Evolutionary conservation across 2,329 filamentous ascomycete species (phyloP), one percentile per base, ranked within the genome.

Genomic region (Kalmusia sp.): DNA sequence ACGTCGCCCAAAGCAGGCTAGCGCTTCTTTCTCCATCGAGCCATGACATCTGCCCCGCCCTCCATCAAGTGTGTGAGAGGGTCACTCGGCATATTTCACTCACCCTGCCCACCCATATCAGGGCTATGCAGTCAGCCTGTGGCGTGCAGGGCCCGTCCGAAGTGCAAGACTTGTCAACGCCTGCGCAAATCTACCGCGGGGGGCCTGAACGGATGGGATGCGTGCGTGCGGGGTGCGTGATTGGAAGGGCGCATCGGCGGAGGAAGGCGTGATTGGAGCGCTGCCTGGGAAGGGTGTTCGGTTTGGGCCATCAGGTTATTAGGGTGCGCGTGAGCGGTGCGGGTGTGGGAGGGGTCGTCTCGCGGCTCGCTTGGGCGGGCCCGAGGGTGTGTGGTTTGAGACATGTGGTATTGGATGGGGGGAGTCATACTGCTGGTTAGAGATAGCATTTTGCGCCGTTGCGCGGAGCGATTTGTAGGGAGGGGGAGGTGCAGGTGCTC

Each of bases 291-390:
- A 22, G n/a, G n/a, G 30, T 28, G 15, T 25, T 27, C 19, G 14
- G 28, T 39, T 17, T 30, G 27, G 38, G 27, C 48, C 6, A 43
- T 43, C 48, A 50, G 39, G 14, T 38, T 51, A 33, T 53, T 17
- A 37, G 38, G 22, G 51, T 12, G 40, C 46, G 43, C 40, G 52
- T 50, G 52, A 49, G 38, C 45, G 19, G 24, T 38, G 43, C 52
- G 48, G 48, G 48, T 48, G 27, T 17, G 38, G 28, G 27, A 33
- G 41, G 25, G 34, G 21, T 24, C 40, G 46, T 38, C 44, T 49
- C 12, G 22, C 3, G 27, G 17, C 21, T 46, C 30, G 53, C 45
- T 41, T 49, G 53, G 22, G 38, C 40, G 49, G 11, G 31, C 24
- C 49, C 44, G 53, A 39, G 31, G 49, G 30, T 48, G 43, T 55